These are phyloP conservation scores for Torulaspora globosa DNA, from an alignment of 1,139 yeast genomes.

Conservation along the genomic window DNA sequence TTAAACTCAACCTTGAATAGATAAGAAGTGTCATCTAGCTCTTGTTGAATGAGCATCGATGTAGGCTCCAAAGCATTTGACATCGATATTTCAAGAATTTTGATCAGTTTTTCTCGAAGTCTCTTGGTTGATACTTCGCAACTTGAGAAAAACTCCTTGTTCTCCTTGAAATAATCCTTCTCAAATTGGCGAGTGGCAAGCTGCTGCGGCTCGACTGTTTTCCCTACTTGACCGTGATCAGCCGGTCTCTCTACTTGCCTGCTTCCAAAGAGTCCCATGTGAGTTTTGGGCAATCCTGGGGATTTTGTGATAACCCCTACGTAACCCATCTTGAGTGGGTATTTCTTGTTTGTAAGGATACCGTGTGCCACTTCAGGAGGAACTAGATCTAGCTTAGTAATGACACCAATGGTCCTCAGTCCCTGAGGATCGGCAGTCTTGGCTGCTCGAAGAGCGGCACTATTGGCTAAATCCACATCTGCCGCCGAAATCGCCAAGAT, in stretches of 20 bases:
- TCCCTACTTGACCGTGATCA: slow-evolving; percentile 20
- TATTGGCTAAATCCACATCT: slow-evolving; percentile 95
- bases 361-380: slow-evolving; percentile 67
- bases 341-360: slow-evolving; percentile 69
- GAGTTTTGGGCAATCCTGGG: slow-evolving; percentile 40
- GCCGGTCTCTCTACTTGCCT: slow-evolving; percentile 29
- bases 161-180: slow-evolving; percentile 52
- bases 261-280: slow-evolving; percentile 20
- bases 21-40: slow-evolving; percentile 88
- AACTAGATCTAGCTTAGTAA: slow-evolving; percentile 88
- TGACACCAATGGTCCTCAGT: slow-evolving; percentile 91
- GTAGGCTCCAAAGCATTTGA: slow-evolving; percentile 86
- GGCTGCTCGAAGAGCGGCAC: slow-evolving; percentile 92
- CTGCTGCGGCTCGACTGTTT: slow-evolving; percentile 19
- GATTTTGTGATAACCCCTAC: slow-evolving; percentile 92
- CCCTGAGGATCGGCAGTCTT: slow-evolving; percentile 90
- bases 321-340: slow-evolving; percentile 92
- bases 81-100: slow-evolving; percentile 87
- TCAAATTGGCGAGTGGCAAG: slow-evolving; percentile 64
- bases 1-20: slow-evolving; percentile 94
- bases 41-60: slow-evolving; percentile 78
- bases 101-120: slow-evolving; percentile 75
- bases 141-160: slow-evolving; percentile 56
- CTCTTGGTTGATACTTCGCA: slow-evolving; percentile 75
- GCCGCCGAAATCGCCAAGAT: slow-evolving; percentile 96